Evolutionary conservation across 2,329 filamentous ascomycete species (phyloP).

Genomic region (Fusarium sp.): DNA sequence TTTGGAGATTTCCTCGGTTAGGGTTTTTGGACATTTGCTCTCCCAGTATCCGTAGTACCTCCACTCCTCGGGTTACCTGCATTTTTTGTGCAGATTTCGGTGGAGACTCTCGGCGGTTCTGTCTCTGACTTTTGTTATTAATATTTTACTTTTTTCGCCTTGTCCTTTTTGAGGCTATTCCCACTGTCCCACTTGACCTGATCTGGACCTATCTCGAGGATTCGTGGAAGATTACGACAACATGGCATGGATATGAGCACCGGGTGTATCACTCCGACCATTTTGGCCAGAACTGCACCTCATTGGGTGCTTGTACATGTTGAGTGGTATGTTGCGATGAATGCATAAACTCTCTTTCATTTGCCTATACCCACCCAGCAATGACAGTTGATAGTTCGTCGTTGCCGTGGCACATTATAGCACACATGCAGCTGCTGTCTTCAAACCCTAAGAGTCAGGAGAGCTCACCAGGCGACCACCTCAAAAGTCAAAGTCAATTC

Average conservation of each 20-base stretch:
- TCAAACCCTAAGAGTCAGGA: not conserved
- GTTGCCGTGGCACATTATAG: not conserved
- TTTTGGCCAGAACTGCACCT: conserved; percentile 8
- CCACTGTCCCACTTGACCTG: conserved; percentile 22
- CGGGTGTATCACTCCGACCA: not conserved
- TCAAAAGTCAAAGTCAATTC: conserved; percentile 21
- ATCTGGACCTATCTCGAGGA: conserved; percentile 10
- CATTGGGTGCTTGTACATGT: conserved; percentile 4
- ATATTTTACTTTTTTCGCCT: not conserved
- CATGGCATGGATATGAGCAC: conserved; percentile 12
- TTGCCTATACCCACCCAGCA: conserved; percentile 10
- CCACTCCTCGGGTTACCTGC: conserved; percentile 39
- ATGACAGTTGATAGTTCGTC: conserved; percentile 8
- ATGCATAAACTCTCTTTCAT: conserved; percentile 25
- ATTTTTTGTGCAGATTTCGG: conserved; percentile 22
- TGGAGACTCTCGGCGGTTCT: conserved; percentile 19
- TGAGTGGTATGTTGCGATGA: not conserved
- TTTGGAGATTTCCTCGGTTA: conserved; percentile 33
- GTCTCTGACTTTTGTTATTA: not conserved
- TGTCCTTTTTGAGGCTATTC: conserved; percentile 35
- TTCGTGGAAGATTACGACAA: conserved; percentile 25
- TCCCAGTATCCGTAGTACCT: conserved; percentile 1
- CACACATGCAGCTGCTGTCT: not conserved
- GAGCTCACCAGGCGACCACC: conserved; percentile 2
- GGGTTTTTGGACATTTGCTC: conserved; percentile 10